Evolutionary conservation across 176 grass and related monocot species (phyloP), one percentile per base, ranked within the genome.

Genomic region (Saccharum officinarum): DNA sequence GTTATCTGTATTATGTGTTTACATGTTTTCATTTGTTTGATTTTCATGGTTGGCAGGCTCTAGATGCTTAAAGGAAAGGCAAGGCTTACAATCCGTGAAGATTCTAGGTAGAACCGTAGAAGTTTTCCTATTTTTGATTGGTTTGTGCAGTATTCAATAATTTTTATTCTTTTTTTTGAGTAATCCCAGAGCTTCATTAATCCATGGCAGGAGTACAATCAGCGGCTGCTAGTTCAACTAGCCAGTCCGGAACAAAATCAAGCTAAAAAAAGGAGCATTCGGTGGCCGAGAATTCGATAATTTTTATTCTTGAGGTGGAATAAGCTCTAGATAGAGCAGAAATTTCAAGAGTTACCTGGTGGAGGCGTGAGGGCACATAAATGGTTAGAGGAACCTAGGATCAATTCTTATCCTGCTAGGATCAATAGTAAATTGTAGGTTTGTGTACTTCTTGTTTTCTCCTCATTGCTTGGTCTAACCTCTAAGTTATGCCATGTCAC

Each of bases 61-160:
- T 93, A 68, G 91, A 98, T 87, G 91, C 84, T 90, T 90, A 95
- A 94, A 93, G 85, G 78, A 95, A 98, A 90, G 81, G 87, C 42
- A 95, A 94, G 87, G 91, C 78, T 71, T 93, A 92, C 78, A 78
- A 12, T 31, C 67, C 36, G 73, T 77, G 62, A 31, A 75, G 69
- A 83, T 71, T 77, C 45, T 28, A 55, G 63, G 71, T 64, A 85
- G 77, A 86, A 47, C 1, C 9, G n/a, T 61, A 61, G 57, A 61
- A 61, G 81, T 46, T 28, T 67, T 67, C 22, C 46, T 68, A 83
- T 78, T 80, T 61, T 30, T 80, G 61, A 75, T 87, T 91, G 31
- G 79, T 91, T 69, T 87, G 89, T 87, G 89, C 81, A 87, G 60
- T 68, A 36, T 80, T 69, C 11, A 3, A 62, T 74, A 74, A 69